Evolutionary conservation across 352 stramenopile genomes (phyloP), one percentile per base, ranked within the genome.

Genomic region (Phytophthora ramorum): DNA sequence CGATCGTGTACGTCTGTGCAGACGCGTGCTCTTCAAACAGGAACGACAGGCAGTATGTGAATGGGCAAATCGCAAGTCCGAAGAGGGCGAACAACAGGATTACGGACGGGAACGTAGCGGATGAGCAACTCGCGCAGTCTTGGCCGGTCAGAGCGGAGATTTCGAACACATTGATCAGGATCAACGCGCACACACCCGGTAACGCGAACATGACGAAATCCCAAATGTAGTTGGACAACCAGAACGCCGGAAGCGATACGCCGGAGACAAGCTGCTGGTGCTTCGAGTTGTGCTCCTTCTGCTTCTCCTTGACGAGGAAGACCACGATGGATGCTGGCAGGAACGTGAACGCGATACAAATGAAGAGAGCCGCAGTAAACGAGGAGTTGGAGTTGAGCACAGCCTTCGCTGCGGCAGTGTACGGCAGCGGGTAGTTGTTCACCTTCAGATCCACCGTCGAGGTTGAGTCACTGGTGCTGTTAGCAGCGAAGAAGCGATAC

Each of bases 201-300:
- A 98, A 66, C 19, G 92, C 53, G 76, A 98, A 99, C 54, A 93
- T 96, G 5, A 96, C 43, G n/a, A 97, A 64, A 62, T 99, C 95
- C 87, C 93, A 99, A 13, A 95, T 55, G 61, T 92, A 98, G 37
- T 97, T 99, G 20, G 93, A 91, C 17, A 98, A 32, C 97, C 97
- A 99, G 64, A 99, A 99, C 0, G 92, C 89, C 0, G 62, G 70
- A 13, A 98, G 75, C 26, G 86, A 88, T 0, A 98, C 95, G 6
- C 97, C 97, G 0, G 89, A 97, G 7, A 99, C 95, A 59, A 81
- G 87, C 73, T 98, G 93, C 63, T 97, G 87, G 79, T 99, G 97
- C 70, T 99, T 99, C 1, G 95, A 92, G 70, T 98, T 98, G 72
- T 84, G 75, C 9, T 58, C 56, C 4, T 86, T 79, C 56, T 98